Percentiles rank a stretch among this genome's conserved stretches.
Evolutionary conservation across 192 early-diverging fungal genomes (phyloP).

Genomic region (Entophlyctis luteolus): DNA sequence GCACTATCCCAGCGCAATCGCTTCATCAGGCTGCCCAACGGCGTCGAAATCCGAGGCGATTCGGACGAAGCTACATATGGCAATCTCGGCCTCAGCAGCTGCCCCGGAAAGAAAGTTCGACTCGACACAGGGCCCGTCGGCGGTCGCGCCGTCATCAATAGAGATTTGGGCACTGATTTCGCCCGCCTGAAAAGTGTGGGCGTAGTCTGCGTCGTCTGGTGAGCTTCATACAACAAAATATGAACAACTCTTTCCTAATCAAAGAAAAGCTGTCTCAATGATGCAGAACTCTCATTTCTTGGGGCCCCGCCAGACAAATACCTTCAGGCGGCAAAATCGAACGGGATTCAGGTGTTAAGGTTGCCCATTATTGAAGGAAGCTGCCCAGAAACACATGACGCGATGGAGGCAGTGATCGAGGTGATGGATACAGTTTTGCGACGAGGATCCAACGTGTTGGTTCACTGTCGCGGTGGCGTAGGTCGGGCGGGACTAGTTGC

Average conservation of each 20-base stretch:
- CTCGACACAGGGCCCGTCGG: slow-evolving; percentile 61
- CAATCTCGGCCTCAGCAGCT: slow-evolving; percentile 65
- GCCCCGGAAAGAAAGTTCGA: slow-evolving; percentile 78
- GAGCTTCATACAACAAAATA: slow-evolving; percentile 18
- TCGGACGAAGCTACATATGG: slow-evolving; percentile 33
- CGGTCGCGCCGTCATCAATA: slow-evolving; percentile 66
- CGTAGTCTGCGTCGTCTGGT: slow-evolving; percentile 63
- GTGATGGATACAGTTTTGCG: slow-evolving; percentile 45
- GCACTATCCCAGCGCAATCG: background rate
- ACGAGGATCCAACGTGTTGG: slow-evolving; percentile 56
- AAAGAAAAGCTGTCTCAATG: slow-evolving; percentile 56
- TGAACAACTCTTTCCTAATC: background rate
- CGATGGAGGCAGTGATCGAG: slow-evolving; percentile 53
- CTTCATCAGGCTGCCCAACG: slow-evolving; percentile 6
- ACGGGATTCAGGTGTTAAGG: slow-evolving; percentile 58
- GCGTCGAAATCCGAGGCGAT: background rate
- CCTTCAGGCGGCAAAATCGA: slow-evolving; percentile 40
- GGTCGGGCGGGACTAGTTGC: slow-evolving; percentile 75
- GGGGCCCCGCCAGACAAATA: slow-evolving; percentile 66
- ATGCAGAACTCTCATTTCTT: slow-evolving; percentile 61
- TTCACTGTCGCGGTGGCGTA: slow-evolving; percentile 69
- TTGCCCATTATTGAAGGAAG: slow-evolving; percentile 70
- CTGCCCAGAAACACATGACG: slow-evolving; percentile 54
- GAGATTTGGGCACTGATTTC: slow-evolving; percentile 72
- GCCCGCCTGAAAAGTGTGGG: slow-evolving; percentile 51